These are phyloP conservation scores for Pyrenophora tritici-repentis DNA, from an alignment of 2,329 filamentous ascomycete species.

Conservation along the genomic window DNA sequence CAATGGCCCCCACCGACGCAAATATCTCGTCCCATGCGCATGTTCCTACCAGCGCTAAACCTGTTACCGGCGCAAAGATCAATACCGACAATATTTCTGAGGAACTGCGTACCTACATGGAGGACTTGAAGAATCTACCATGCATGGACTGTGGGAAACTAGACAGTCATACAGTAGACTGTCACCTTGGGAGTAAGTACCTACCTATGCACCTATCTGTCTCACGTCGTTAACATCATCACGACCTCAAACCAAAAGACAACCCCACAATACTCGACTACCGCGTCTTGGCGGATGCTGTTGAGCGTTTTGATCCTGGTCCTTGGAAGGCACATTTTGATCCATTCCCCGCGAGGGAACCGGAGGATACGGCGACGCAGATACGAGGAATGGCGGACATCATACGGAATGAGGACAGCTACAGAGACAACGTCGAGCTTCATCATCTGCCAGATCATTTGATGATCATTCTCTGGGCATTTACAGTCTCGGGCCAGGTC, in stretches of 20 bases:
- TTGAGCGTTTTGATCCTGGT: slow-evolving; percentile 31
- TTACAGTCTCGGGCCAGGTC: slow-evolving; percentile 14
- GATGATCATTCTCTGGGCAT: slow-evolving; percentile 26
- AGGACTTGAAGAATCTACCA: slow-evolving; percentile 7
- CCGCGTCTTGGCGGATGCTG: slow-evolving; percentile 16
- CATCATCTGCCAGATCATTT: slow-evolving; percentile 18
- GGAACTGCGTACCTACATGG: background rate
- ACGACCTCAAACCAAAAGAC: slow-evolving; percentile 14
- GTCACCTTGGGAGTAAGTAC: slow-evolving; percentile 29
- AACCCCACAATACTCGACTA: slow-evolving; percentile 20
- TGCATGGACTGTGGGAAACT: slow-evolving; percentile 35
- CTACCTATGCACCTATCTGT: background rate
- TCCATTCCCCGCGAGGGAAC: slow-evolving; percentile 3
- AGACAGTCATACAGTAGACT: slow-evolving; percentile 17
- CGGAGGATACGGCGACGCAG: slow-evolving; percentile 8
- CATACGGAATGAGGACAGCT: slow-evolving; percentile 25
- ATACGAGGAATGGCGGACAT: slow-evolving; percentile 22
- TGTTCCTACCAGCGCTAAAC: too few species aligned
- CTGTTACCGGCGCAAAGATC: background rate
- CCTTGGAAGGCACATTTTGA: slow-evolving; percentile 30
- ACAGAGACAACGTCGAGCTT: slow-evolving; percentile 19
- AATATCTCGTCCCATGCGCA: too few species aligned
- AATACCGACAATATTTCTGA: background rate
- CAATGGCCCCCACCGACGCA: too few species aligned
- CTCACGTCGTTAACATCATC: background rate